Evolutionary conservation across 768 basidiomycete genomes (phyloP), one percentile per base, ranked within the genome.

Genomic region (Mycena vitilis): DNA sequence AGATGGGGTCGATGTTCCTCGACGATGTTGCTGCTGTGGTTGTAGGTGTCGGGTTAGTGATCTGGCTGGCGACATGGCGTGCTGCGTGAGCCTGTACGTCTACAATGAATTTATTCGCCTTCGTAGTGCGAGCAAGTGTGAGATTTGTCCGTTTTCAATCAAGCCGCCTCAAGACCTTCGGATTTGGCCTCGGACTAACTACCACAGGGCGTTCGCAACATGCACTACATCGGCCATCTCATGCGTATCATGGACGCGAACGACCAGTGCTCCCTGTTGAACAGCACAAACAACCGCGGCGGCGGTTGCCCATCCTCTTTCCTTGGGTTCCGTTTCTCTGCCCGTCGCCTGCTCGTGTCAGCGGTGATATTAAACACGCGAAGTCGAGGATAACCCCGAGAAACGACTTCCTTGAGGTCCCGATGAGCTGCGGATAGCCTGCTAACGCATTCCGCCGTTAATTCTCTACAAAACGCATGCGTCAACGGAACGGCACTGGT

Each of bases 381-480:
- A n/a, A n/a, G n/a, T n/a, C 81, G 15, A 95, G 83, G 23, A 95
- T 82, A 2, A 78, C 77, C 0, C 95, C 95, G 11, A 97, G 81
- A 77, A 96, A 95, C 0, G 93, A 91, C 77, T 99, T 99, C 54
- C 91, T 82, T 12, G 95, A 96, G 0, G 89, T 78, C 3, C 95
- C 95, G 34, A 97, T 86, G 6, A 99, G 83, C 22, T 84, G 79
- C 0, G 92, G 88, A 75, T 90, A 87, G 42, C 91, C 87, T 56
- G 78, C 78, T 36, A 93, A 79, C 4, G 83, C 80, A 68, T 91
- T 92, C 49, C 78, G 78, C 22, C 65, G 73, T 52, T 71, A 56
- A 25, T 66, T 63, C 20, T 67, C 70, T 59, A 57, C 16, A 42
- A 45, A 12, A n/a, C 36, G 67, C 63, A n/a, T n/a, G n/a, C 18